Evolutionary conservation across 805 yeast genomes (phyloP), one percentile per base, ranked within the genome.

Genomic region (Saccharomycopsis lassenensis): DNA sequence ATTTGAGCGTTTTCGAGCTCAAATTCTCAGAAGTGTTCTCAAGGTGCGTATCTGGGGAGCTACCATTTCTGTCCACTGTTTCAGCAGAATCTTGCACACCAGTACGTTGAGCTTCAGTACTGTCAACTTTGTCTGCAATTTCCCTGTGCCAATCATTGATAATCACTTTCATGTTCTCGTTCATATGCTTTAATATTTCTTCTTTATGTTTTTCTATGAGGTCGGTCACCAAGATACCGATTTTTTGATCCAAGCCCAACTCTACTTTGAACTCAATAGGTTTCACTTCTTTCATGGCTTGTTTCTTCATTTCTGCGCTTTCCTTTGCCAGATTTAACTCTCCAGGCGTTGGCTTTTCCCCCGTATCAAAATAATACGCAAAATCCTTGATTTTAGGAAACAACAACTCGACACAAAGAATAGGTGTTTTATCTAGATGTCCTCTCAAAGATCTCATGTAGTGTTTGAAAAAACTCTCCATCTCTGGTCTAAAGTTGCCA

Each of bases 401-500:
- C 35, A 85, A 57, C 3, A 89, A 48, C 49, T 85, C 94, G 4
- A 71, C 59, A 44, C 54, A 74, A 48, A 66, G 66, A 36, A 67
- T 60, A 32, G 70, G 87, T 44, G 76, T 67, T 47, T 52, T 64
- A 16, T 56, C 62, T 39, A 65, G 61, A 41, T 58, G 66, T 50
- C 55, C 58, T 31, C 60, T 71, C 48, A 76, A 63, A 44, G 69
- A 69, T 37, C 69, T 66, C 71, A 84, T 72, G 46, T 66, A 85
- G 47, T 77, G 74, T 16, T 65, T 63, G 24, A 81, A 58, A 46
- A 89, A 76, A 31, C 74, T 70, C 24, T 74, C 77, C 8, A 80
- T 68, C 38, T 78, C 85, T 21, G 59, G 62, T 40, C 84, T 61
- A 56, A 44, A 29, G 59, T 54, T 1, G 74, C 65, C 12, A 76